Percentiles rank a stretch among this genome's conserved stretches.
phyloP scores from a whole-genome alignment of 352 stramenopile genomes.

The Phytophthora vignae region DNA sequence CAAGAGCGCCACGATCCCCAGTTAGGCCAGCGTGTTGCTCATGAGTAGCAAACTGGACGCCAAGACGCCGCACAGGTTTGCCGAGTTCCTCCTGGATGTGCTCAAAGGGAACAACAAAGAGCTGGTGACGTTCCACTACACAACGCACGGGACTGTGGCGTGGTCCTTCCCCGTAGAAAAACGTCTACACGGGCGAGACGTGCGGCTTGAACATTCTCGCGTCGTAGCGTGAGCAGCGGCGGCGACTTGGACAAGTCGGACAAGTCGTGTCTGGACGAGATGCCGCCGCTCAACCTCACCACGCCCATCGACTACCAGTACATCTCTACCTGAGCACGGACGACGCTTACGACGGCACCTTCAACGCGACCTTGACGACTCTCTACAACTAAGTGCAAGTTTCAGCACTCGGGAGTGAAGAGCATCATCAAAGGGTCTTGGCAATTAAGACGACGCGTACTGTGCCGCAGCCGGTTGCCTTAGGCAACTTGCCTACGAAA shows the following conservation, averaged over 20 bases:
- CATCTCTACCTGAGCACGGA: slow-evolving; percentile 41
- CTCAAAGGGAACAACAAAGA: slow-evolving; percentile 41
- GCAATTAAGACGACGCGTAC: no score
- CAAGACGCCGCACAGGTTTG: slow-evolving; percentile 56
- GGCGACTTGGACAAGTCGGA: slow-evolving; percentile 46
- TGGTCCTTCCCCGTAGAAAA: slow-evolving; percentile 30
- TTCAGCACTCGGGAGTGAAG: background rate
- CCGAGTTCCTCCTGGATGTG: slow-evolving; percentile 32
- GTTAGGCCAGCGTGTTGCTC: slow-evolving; percentile 43
- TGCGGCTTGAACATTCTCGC: slow-evolving; percentile 47
- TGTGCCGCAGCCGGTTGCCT: no score
- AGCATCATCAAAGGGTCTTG: no score
- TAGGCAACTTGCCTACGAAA: no score
- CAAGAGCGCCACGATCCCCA: slow-evolving; percentile 41
- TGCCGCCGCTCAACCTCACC: slow-evolving; percentile 29
- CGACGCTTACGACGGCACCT: slow-evolving; percentile 43
- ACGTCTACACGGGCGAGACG: slow-evolving; percentile 25
- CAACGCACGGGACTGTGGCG: slow-evolving; percentile 36
- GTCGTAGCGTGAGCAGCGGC: slow-evolving; percentile 38
- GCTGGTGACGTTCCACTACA: slow-evolving; percentile 49
- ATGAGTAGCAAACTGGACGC: slow-evolving; percentile 52
- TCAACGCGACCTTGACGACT: slow-evolving; percentile 8
- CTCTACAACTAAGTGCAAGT: background rate
- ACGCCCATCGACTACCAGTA: slow-evolving; percentile 2
- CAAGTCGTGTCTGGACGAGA: background rate